Conservation (phyloP, 768 basidiomycete genomes). For the Psilocybe tampanensis region DNA sequence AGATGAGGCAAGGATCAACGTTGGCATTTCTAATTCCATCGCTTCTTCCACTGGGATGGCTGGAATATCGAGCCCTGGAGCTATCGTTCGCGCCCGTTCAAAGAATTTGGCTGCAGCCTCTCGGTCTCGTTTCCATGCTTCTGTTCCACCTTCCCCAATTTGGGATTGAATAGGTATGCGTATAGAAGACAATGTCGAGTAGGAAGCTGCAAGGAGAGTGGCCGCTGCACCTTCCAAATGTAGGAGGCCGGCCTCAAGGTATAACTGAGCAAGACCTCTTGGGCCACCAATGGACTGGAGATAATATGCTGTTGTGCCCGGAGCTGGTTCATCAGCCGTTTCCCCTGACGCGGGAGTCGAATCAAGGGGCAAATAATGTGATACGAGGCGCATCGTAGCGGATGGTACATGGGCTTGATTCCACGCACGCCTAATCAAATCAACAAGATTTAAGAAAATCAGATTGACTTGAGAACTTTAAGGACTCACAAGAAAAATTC, state of each 20-base stretch:
- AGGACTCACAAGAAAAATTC: constrained; percentile 76
- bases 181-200: constrained; percentile 77
- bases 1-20: constrained; percentile 50
- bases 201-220: constrained; percentile 69
- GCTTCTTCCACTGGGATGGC: constrained; percentile 54
- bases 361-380: constrained; percentile 69
- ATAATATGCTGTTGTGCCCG: constrained; percentile 63
- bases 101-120: constrained; percentile 73
- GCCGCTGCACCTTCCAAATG: constrained; percentile 82
- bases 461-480: background rate
- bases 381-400: constrained; percentile 76
- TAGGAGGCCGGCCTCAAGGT: constrained; percentile 76
- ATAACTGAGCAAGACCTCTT: constrained; percentile 71
- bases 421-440: constrained; percentile 70
- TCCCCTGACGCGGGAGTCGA: constrained; percentile 38
- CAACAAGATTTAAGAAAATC: background rate
- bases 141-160: constrained; percentile 58
- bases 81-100: constrained; percentile 63
- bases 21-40: constrained; percentile 71
- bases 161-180: constrained; percentile 60
- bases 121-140: constrained; percentile 76
- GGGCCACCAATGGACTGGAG: constrained; percentile 67
- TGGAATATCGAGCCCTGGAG: constrained; percentile 71
- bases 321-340: constrained; percentile 39
- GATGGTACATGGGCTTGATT: constrained; percentile 75